Conservation (phyloP, 2,329 filamentous ascomycete species). For the Fusarium drepaniforme region DNA sequence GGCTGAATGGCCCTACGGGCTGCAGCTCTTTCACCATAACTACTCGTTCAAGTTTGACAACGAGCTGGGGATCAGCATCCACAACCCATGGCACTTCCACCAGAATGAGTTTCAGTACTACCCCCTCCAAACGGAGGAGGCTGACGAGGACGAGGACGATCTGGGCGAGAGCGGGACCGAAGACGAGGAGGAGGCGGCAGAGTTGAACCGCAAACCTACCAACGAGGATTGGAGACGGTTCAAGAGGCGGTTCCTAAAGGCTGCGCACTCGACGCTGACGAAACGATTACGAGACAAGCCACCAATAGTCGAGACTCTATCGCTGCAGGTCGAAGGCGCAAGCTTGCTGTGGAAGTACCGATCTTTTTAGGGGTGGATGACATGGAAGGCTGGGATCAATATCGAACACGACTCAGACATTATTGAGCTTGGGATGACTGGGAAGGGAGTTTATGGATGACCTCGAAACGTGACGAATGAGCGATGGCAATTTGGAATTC, state of each 20-base stretch:
- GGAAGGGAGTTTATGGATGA: not conserved
- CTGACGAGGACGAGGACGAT: conserved; percentile 13
- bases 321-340: conserved; percentile 27
- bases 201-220: conserved; percentile 33
- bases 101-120: conserved; percentile 28
- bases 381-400: conserved; percentile 7
- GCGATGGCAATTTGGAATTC: conserved; percentile 4
- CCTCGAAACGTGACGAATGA: not conserved
- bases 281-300: conserved; percentile 7
- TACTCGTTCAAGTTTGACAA: conserved; percentile 23
- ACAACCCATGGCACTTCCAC: conserved; percentile 19
- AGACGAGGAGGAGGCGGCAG: conserved; percentile 23
- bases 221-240: conserved; percentile 37
- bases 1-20: conserved; percentile 17
- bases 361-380: conserved; percentile 15
- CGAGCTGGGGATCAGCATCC: conserved; percentile 9
- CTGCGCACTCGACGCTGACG: conserved; percentile 21
- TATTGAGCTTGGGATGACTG: not conserved
- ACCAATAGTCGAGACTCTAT: conserved; percentile 2
- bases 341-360: conserved; percentile 32
- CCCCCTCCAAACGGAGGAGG: conserved; percentile 18
- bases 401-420: conserved; percentile 4
- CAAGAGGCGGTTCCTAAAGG: conserved; percentile 32
- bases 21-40: conserved; percentile 29
- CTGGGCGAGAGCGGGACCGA: conserved; percentile 4